These are phyloP conservation scores for Cyclostephanos invisitatus DNA, from an alignment of 108 stramenopile species.

Conservation along the genomic window DNA sequence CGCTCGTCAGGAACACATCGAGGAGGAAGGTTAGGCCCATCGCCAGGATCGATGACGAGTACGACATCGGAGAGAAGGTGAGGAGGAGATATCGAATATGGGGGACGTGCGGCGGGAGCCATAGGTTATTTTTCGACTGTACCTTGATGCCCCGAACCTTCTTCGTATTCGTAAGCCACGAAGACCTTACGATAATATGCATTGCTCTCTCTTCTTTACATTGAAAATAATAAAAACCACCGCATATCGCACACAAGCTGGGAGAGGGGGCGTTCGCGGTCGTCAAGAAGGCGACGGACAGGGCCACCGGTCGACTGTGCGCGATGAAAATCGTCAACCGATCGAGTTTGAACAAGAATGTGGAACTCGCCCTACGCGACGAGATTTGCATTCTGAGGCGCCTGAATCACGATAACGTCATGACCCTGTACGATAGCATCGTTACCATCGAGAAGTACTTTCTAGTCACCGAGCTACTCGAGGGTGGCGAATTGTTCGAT, in stretches of 20 bases:
- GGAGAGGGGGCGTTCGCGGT: slow-evolving; percentile 77
- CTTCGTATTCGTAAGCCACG: no score
- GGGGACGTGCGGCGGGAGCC: no score
- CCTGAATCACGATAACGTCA: slow-evolving; percentile 80
- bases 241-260: slow-evolving; percentile 35
- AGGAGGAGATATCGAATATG: slow-evolving; percentile 2
- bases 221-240: no score
- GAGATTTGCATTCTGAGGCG: slow-evolving; percentile 67
- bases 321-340: slow-evolving; percentile 70
- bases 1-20: slow-evolving; percentile 12
- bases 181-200: no score
- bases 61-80: slow-evolving; percentile 41
- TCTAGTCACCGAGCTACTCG: slow-evolving; percentile 75
- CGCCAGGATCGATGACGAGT: slow-evolving; percentile 45
- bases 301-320: slow-evolving; percentile 41
- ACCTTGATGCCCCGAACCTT: no score
- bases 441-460: slow-evolving; percentile 61
- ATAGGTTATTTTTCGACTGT: no score
- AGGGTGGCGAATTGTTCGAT: slow-evolving; percentile 92
- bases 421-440: slow-evolving; percentile 79
- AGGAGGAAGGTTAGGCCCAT: not conserved
- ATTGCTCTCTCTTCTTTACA: not conserved
- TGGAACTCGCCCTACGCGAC: slow-evolving; percentile 48
- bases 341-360: slow-evolving; percentile 35
- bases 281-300: slow-evolving; percentile 63